These are phyloP conservation scores for Miscanthus sacchariflorus DNA, from an alignment of 202 grass and related monocot species.

Conservation along the genomic window DNA sequence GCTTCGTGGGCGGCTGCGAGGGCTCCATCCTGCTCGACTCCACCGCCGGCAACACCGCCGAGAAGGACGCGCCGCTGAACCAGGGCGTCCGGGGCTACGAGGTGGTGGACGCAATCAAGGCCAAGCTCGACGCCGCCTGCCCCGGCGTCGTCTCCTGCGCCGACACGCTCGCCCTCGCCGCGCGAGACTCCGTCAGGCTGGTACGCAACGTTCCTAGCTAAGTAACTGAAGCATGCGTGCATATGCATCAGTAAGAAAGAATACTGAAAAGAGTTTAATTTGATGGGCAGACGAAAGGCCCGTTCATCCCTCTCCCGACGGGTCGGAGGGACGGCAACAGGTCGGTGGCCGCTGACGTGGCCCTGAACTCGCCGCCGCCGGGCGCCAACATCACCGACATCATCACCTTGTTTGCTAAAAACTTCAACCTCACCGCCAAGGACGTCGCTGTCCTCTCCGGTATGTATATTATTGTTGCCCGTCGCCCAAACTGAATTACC, in stretches of 20 bases:
- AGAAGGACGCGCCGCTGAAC: conserved; percentile 83
- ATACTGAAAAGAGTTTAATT: too few relatives aligned
- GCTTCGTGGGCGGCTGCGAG: conserved; percentile 85
- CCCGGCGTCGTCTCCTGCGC: conserved; percentile 73
- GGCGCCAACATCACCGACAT: conserved; percentile 57
- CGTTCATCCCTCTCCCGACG: conserved; percentile 43
- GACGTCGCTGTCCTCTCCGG: conserved; percentile 86
- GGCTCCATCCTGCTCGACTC: conserved; percentile 79
- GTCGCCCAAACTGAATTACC: too few relatives aligned
- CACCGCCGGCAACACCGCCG: conserved; percentile 57
- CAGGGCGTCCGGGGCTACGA: conserved; percentile 61
- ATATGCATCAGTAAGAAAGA: too few relatives aligned
- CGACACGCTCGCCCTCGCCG: conserved; percentile 61
- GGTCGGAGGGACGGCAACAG: conserved; percentile 67
- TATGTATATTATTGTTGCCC: too few relatives aligned
- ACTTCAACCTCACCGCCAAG: conserved; percentile 68
- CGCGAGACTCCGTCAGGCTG: conserved; percentile 66
- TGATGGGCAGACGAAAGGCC: conserved; percentile 49
- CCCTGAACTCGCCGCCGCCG: conserved; percentile 50
- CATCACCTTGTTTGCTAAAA: conserved; percentile 63
- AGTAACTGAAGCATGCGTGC: too few relatives aligned
- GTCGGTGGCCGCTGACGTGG: conserved; percentile 60
- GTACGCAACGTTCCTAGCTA: neutral
- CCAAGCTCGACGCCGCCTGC: conserved; percentile 70
- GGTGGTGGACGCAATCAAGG: conserved; percentile 73